Percentiles rank a stretch among this genome's conserved stretches.
Conservation (phyloP, 768 basidiomycete genomes). For the Calocera cornea region DNA sequence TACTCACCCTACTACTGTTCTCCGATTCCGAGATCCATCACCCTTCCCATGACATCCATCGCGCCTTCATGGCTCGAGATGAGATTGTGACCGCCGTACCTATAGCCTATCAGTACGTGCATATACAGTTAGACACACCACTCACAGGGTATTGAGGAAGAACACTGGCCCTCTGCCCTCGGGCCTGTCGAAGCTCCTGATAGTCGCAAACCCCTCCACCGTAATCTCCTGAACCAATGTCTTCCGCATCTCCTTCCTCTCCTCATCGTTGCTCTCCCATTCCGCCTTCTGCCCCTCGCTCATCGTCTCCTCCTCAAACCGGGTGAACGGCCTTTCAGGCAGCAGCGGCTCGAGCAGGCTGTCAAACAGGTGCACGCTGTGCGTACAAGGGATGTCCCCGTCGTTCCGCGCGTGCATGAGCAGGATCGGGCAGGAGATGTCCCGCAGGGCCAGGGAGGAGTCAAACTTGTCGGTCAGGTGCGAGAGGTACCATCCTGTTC, state of each 20-base stretch:
- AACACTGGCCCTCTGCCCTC: constrained; percentile 32
- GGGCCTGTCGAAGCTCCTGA: constrained; percentile 41
- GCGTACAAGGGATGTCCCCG: constrained; percentile 53
- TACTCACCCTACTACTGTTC: background rate
- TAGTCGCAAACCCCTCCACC: constrained; percentile 37
- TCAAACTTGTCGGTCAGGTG: background rate
- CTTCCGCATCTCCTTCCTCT: constrained; percentile 32
- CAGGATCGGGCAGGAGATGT: constrained; percentile 52
- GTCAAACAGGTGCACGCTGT: constrained; percentile 56
- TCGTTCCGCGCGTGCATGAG: constrained; percentile 67
- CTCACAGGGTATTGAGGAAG: constrained; percentile 38
- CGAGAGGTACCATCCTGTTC: background rate
- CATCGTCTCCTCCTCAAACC: constrained; percentile 32
- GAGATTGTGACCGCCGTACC: constrained; percentile 42
- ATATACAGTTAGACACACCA: background rate
- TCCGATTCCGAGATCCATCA: constrained; percentile 28
- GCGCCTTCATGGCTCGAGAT: constrained; percentile 52
- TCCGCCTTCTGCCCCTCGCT: constrained; percentile 13
- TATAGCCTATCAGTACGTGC: background rate
- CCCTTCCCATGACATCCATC: constrained; percentile 38
- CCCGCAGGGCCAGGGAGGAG: constrained; percentile 27
- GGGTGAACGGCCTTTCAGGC: constrained; percentile 26
- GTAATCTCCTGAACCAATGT: constrained; percentile 34
- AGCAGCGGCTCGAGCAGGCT: constrained; percentile 50
- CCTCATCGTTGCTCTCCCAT: constrained; percentile 29